Evolutionary conservation across 108 stramenopile genomes (phyloP).

Genomic region (Nitzschia sp.): DNA sequence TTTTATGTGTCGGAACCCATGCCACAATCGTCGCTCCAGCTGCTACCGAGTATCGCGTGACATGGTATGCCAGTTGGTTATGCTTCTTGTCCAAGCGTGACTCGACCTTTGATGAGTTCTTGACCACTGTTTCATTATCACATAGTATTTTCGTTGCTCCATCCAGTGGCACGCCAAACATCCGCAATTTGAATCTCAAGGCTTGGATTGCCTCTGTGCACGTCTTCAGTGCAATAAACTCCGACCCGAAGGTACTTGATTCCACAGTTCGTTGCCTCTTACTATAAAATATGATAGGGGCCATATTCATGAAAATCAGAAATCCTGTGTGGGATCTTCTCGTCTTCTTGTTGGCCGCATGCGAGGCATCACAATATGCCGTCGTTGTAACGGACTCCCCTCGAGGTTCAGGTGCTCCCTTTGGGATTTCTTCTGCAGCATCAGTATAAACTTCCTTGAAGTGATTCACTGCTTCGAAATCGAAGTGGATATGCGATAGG

Average conservation of each 20-base stretch:
- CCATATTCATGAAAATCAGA: constrained; percentile 47
- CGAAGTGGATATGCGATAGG: too few relatives aligned
- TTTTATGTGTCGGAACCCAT: too few relatives aligned
- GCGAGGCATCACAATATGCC: constrained; percentile 30
- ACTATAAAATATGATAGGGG: constrained; percentile 44
- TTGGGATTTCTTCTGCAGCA: background rate
- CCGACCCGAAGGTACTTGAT: constrained; percentile 50
- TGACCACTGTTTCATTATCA: background rate
- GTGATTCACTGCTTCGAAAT: too few relatives aligned
- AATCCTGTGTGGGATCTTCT: constrained; percentile 54
- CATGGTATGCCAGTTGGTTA: constrained; percentile 39
- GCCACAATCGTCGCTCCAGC: constrained; percentile 25
- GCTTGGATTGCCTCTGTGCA: background rate
- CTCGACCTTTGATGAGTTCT: background rate
- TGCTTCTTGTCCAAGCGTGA: constrained; percentile 14
- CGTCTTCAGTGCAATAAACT: constrained; percentile 35
- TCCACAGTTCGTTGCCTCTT: constrained; percentile 59
- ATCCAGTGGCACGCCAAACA: background rate
- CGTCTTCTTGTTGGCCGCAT: constrained; percentile 49
- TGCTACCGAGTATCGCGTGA: constrained; percentile 36
- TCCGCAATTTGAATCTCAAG: background rate
- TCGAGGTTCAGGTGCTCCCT: background rate
- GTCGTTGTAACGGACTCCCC: background rate
- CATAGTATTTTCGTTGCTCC: background rate
- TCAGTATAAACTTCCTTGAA: too few relatives aligned